Base-by-base conservation (phyloP, 2,329 filamentous ascomycete genomes). In the Ophiognomonia clavigignenti-juglandacearum region DNA sequence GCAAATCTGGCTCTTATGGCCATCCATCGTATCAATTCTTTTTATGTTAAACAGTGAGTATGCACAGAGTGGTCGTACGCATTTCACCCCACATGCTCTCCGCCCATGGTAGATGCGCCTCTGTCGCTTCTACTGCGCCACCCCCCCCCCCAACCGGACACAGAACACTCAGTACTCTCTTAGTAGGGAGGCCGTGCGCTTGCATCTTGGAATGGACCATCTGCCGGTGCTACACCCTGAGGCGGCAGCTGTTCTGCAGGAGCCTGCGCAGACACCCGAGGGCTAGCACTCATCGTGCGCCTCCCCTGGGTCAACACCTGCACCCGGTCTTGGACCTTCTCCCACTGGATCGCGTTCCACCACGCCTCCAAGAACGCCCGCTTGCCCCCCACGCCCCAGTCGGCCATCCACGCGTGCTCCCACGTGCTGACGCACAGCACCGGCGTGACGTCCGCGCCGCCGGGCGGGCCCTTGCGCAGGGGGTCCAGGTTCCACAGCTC, bases 401-500 rank as follows among this genome's bases (percentile, higher is more conserved):
- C 90, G 46, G 80, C 78, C 64, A 97, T 70, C 81, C 87, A 98
- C 8, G 86, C 84, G 68, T 97, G 93, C 73, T 97, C 85, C 93
- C 93, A 98, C 5, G 90, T 96, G 70, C 90, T 97, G 50, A 97
- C 78, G 64, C 92, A 96, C 58, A 98, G 72, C 51, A 97, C 74
- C 11, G 92, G 91, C 47, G 82, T 74, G 27, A 91, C 66, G 40
- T 85, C 77, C 54, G 81, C 76, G 48, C 83, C 84, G 32, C 85
- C 86, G 2, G 85, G 82, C n/a, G n/a, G n/a, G n/a, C n/a, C n/a
- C n/a, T n/a, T n/a, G n/a, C n/a, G n/a, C n/a, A n/a, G n/a, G n/a
- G n/a, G n/a, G n/a, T n/a, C n/a, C n/a, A n/a, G n/a, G n/a, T n/a
- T n/a, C n/a, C n/a, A n/a, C n/a, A n/a, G n/a, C n/a, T n/a, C n/a